Base-by-base conservation (phyloP, 1,139 yeast species). In the Taphrina pruni region DNA sequence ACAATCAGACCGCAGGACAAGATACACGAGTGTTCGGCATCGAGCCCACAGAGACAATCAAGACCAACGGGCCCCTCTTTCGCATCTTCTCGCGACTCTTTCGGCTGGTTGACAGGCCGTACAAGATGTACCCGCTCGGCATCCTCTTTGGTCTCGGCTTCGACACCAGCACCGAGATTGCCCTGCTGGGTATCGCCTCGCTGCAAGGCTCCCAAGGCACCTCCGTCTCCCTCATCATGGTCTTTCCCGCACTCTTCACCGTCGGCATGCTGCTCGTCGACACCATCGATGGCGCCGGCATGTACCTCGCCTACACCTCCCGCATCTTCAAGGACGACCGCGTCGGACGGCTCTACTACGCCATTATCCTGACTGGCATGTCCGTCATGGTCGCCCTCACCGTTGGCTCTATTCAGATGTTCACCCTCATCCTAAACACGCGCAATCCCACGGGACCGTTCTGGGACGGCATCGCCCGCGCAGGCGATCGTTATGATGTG, bases 131-230 rank as follows among this genome's bases (percentile, higher is more conserved):
- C 41, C 64, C 67, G 4, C 70, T 65, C 38, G 70, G 70, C 50
- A 39, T 69, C 38, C 65, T 69, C n/a, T 69, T 69, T 52, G 71
- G 71, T 11, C 66, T 69, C 43, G 71, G 71, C 45, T 69, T 69
- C 52, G 71, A 69, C 48, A 69, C 71, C 20, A 46, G 60, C 8
- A 65, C 71, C 6, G 71, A 69, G 38, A 56, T 69, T n/a, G 69
- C 71, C 9, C 66, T 69, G 2, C 60, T 69, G 38, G 71, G 71
- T 1, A 65, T 69, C 48, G 71, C 71, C 6, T 45, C 56, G 2
- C 35, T 69, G 9, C 69, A 69, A 26, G 71, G 71, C 2, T 32
- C 65, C 11, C 26, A 21, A 1, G 70, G 70, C 0, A 58, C 69
- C 12, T 54, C 70, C 38, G 32, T 69, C 41, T 69, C 48, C 65